Base-by-base conservation (phyloP, 805 yeast genomes). In the Nakazawaea ishiwadae region DNA sequence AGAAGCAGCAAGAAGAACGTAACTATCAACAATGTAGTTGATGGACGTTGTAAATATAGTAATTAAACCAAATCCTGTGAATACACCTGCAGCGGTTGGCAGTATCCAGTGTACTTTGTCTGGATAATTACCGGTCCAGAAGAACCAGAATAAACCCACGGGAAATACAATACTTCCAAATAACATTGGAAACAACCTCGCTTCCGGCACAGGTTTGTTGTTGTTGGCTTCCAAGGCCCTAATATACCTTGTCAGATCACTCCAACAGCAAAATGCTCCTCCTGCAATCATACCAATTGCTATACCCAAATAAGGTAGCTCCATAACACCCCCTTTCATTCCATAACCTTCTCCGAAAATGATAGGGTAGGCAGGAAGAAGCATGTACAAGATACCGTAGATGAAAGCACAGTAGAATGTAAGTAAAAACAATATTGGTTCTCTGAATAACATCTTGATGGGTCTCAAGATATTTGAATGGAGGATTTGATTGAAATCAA, bases 91-190 rank as follows among this genome's bases (percentile, higher is more conserved):
- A 21, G 77, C 60, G 1, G 84, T 73, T 31, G 93, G 91, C 9
- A 75, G 84, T 50, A 79, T 81, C 90, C 91, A 88, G 56, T 81
- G 96, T 28, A 85, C 76, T 31, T 61, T 61, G 24, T 79, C 60
- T 36, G 75, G 81, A 60, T 79, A 88, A 48, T 77, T 73, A 55
- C 96, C 96, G 8, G 91, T 68, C 96, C 96, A 89, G 42, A 85
- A 77, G 58, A 88, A 69, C 95, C 95, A 84, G 53, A 88, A 70
- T 48, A 89, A 66, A 39, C 96, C 96, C 39, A 77, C 66, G 18
- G 93, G 82, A 65, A 88, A 86, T 8, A 73, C 55, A 39, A 85
- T 48, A 19, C 81, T 79, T 20, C 95, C 89, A 31, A 73, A 59
- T 62, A 86, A 73, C 83, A 87, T 77, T 26, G 89, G 79, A 14